Conservation (phyloP, 1,139 yeast genomes). For the Kluyveromyces sp. region DNA sequence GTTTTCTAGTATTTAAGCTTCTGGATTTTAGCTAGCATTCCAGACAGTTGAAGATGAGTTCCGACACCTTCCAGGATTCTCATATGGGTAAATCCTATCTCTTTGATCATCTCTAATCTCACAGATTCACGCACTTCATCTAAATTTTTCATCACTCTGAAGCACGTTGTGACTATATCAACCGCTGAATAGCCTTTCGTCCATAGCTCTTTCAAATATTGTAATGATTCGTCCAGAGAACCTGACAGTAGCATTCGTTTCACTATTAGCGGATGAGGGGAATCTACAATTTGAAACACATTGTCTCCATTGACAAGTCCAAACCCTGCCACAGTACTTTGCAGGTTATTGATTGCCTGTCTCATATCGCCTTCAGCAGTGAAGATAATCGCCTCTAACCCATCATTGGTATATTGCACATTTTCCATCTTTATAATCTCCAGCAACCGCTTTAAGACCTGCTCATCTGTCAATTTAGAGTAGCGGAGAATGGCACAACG, state of each 20-base stretch:
- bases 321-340: conserved; percentile 91
- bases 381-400: conserved; percentile 87
- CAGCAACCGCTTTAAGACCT: conserved; percentile 68
- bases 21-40: conserved; percentile 62
- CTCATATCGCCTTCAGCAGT: conserved; percentile 99
- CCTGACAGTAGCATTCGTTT: conserved; percentile 61
- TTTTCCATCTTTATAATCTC: conserved; percentile 66
- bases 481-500: conserved; percentile 93
- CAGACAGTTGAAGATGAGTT: conserved; percentile 77
- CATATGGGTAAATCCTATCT: conserved; percentile 88
- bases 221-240: conserved; percentile 64
- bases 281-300: conserved; percentile 92
- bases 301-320: conserved; percentile 83
- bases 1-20: conserved; percentile 14
- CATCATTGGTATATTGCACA: conserved; percentile 80
- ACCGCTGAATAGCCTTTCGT: conserved; percentile 87
- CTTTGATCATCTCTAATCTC: conserved; percentile 70
- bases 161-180: conserved; percentile 86
- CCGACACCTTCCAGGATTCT: conserved; percentile 89
- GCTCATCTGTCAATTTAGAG: conserved; percentile 73
- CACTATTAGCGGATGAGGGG: conserved; percentile 89
- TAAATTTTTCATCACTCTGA: conserved; percentile 75
- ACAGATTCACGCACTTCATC: conserved; percentile 59
- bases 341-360: conserved; percentile 91
- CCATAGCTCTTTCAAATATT: conserved; percentile 65